These are phyloP conservation scores for Penicillium psychrofluorescens DNA, from an alignment of 495 filamentous ascomycete genomes.

Conservation along the genomic window DNA sequence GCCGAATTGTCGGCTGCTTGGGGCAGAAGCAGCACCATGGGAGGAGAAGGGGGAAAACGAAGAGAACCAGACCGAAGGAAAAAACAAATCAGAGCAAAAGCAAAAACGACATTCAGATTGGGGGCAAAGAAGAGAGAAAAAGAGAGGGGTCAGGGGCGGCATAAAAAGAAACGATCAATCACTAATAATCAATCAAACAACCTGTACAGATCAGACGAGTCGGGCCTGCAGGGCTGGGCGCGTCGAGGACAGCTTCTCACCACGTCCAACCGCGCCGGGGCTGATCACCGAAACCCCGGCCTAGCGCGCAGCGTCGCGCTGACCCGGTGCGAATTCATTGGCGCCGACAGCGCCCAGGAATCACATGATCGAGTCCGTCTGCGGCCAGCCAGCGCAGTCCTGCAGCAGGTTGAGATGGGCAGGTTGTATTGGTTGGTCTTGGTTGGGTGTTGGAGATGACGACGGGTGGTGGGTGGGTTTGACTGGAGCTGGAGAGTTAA, in stretches of 20 bases:
- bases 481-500: constrained; percentile 1
- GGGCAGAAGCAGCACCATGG: constrained; percentile 32
- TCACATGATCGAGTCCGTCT: constrained; percentile 37
- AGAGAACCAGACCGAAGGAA: too few species aligned
- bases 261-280: constrained; percentile 14
- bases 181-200: not conserved
- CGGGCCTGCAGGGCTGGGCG: constrained; percentile 7
- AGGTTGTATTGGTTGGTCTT: too few species aligned
- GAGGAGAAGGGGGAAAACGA: constrained; percentile 12
- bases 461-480: constrained; percentile 3
- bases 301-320: constrained; percentile 13
- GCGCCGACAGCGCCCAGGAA: constrained; percentile 14
- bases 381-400: constrained; percentile 34
- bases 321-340: constrained; percentile 19
- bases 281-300: constrained; percentile 16
- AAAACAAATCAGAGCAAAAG: constrained; percentile 1
- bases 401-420: constrained; percentile 13
- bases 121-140: not conserved
- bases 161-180: not conserved
- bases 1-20: constrained; percentile 32
- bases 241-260: constrained; percentile 17
- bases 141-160: not conserved
- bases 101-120: constrained; percentile 1
- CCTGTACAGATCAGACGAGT: not conserved
- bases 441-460: too few species aligned